These are phyloP conservation scores for Ordospora colligata DNA, from an alignment of 371 early-diverging fungal species.

Conservation along the genomic window DNA sequence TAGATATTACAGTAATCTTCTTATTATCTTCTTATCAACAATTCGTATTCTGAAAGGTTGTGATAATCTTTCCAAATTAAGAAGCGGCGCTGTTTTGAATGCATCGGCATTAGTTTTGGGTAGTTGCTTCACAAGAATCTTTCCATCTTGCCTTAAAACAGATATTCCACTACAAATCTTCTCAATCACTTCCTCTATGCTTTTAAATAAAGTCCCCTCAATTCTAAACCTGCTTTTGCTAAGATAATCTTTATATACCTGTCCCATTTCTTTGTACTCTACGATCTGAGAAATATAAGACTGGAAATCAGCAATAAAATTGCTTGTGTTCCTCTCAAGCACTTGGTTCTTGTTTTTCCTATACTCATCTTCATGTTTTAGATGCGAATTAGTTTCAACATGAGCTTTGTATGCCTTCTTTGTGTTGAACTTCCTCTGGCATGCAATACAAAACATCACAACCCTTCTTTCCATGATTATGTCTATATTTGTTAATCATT, in stretches of 20 bases:
- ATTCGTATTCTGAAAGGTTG: not conserved
- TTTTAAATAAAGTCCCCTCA: constrained; percentile 4
- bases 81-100: not conserved
- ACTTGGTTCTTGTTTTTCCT: not conserved
- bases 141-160: not conserved
- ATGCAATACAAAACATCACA: constrained; percentile 18
- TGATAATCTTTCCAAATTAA: not conserved
- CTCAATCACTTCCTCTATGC: constrained; percentile 2
- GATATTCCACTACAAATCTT: constrained; percentile 3
- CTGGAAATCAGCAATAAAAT: constrained; percentile 11
- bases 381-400: not conserved
- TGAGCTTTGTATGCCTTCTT: constrained; percentile 30
- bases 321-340: not conserved
- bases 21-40: not conserved
- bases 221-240: constrained; percentile 8
- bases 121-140: not conserved
- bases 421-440: constrained; percentile 18
- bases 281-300: constrained; percentile 9
- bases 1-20: no score
- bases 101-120: not conserved
- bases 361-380: not conserved
- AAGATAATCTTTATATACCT: constrained; percentile 16
- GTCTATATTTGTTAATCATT: not conserved
- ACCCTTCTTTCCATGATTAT: not conserved
- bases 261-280: constrained; percentile 15